These are phyloP conservation scores for Lizonia empirigonia DNA, from an alignment of 2,329 filamentous ascomycete genomes.

Conservation along the genomic window DNA sequence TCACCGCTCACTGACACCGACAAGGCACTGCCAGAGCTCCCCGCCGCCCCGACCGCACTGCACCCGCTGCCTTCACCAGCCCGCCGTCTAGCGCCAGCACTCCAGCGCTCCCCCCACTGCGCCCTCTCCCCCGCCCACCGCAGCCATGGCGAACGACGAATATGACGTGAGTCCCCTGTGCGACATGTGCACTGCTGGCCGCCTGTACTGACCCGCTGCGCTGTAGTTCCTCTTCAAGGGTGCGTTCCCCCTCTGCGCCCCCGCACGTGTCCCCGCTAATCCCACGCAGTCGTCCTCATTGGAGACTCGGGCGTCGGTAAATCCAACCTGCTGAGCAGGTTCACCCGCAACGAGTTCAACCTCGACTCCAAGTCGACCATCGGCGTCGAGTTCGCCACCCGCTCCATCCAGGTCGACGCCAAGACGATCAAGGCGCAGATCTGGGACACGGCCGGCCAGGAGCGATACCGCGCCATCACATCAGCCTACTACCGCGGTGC, in stretches of 20 bases:
- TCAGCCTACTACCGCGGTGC: constrained; percentile 98
- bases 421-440: constrained; percentile 99
- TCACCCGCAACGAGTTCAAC: constrained; percentile 99
- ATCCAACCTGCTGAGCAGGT: constrained; percentile 98
- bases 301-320: constrained; percentile 99
- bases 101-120: constrained; percentile 18
- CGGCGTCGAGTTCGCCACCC: constrained; percentile 97
- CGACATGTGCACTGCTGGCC: constrained; percentile 24
- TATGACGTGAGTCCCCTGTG: constrained; percentile 80
- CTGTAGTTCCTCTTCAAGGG: constrained; percentile 98
- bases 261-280: constrained; percentile 34
- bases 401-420: constrained; percentile 97
- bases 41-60: constrained; percentile 1
- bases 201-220: constrained; percentile 30
- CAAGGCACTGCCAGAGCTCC: constrained; percentile 6
- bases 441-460: constrained; percentile 99
- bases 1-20: constrained; percentile 16
- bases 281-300: constrained; percentile 83
- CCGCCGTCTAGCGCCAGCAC: constrained; percentile 1
- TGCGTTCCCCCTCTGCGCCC: constrained; percentile 50
- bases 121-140: constrained; percentile 34
- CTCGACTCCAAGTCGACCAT: constrained; percentile 99
- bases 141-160: constrained; percentile 96
- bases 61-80: background rate
- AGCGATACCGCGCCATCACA: constrained; percentile 98